Percentiles rank a stretch among this genome's conserved stretches.
Conservation (phyloP, 352 stramenopile genomes). For the Globisporangium uncinulatum region DNA sequence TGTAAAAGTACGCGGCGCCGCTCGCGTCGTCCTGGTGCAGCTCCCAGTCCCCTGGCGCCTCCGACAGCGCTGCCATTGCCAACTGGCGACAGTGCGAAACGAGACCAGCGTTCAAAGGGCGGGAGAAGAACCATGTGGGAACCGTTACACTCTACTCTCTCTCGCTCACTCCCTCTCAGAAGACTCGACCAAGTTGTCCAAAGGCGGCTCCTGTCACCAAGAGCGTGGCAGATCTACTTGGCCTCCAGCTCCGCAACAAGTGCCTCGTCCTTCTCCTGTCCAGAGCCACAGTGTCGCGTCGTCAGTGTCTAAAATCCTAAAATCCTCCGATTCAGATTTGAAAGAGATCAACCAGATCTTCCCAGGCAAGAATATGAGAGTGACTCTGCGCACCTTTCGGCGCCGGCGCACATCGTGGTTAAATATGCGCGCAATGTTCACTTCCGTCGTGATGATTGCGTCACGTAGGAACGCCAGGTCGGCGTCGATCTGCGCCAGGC, state of each 20-base stretch:
- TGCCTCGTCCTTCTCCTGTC: constrained; percentile 61
- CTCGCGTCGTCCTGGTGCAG: constrained; percentile 36
- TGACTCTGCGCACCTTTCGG: constrained; percentile 32
- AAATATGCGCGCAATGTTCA: constrained; percentile 96
- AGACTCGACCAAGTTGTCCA: too few species aligned
- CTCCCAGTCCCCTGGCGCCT: constrained; percentile 26
- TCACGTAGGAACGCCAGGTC: constrained; percentile 94
- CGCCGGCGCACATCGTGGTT: constrained; percentile 94
- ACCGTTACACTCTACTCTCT: too few species aligned
- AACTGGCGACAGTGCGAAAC: too few species aligned
- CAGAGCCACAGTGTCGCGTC: neutral
- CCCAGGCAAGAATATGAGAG: too few species aligned
- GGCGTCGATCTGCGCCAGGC: constrained; percentile 77
- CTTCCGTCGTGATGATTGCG: constrained; percentile 97
- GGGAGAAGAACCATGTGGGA: too few species aligned
- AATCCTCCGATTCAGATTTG: neutral
- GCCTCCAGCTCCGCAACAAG: constrained; percentile 57
- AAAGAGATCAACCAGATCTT: too few species aligned
- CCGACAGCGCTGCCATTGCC: neutral
- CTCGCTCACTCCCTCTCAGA: too few species aligned
- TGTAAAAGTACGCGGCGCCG: constrained; percentile 43
- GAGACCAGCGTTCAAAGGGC: too few species aligned
- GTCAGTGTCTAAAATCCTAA: neutral
- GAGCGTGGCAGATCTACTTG: constrained; percentile 30
- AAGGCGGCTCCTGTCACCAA: too few species aligned